Evolutionary conservation across 2,329 filamentous ascomycete genomes (phyloP).

Genomic region (Cucurbitaria berberidis): DNA sequence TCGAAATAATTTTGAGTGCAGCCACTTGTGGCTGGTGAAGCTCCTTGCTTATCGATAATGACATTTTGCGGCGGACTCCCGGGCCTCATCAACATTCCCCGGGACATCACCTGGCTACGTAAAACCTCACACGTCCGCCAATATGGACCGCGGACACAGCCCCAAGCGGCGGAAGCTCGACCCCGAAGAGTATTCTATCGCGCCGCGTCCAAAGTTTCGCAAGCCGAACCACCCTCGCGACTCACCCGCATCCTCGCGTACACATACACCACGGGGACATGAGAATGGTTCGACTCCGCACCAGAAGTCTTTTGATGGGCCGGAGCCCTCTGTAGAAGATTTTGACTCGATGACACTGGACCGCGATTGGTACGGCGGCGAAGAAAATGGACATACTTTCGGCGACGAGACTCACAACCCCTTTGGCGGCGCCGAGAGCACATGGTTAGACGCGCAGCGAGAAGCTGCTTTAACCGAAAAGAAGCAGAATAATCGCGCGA

Average conservation of each 20-base stretch:
- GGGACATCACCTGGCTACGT: background rate
- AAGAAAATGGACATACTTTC: constrained; percentile 83
- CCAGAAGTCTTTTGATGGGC: constrained; percentile 66
- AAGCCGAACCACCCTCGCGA: constrained; percentile 40
- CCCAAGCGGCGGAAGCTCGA: constrained; percentile 73
- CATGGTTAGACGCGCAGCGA: constrained; percentile 75
- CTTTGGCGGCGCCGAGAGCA: constrained; percentile 76
- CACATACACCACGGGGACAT: constrained; percentile 42
- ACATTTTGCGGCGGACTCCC: constrained; percentile 33
- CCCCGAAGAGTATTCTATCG: constrained; percentile 64
- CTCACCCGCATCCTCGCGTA: constrained; percentile 41
- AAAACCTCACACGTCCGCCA: background rate
- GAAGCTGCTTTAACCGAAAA: constrained; percentile 79
- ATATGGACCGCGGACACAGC: constrained; percentile 55
- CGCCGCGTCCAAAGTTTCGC: constrained; percentile 55
- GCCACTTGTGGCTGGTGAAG: constrained; percentile 27
- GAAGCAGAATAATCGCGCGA: constrained; percentile 74
- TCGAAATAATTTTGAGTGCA: constrained; percentile 24
- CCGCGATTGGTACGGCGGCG: constrained; percentile 90
- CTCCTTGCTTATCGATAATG: constrained; percentile 28
- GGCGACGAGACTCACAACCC: constrained; percentile 94
- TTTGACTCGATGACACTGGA: constrained; percentile 79
- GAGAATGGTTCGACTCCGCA: constrained; percentile 51
- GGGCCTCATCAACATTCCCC: constrained; percentile 11
- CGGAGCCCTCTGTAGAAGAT: constrained; percentile 66